These are phyloP conservation scores for Rachicladosporium sp. DNA, from an alignment of 2,329 filamentous ascomycete species.

Conservation along the genomic window DNA sequence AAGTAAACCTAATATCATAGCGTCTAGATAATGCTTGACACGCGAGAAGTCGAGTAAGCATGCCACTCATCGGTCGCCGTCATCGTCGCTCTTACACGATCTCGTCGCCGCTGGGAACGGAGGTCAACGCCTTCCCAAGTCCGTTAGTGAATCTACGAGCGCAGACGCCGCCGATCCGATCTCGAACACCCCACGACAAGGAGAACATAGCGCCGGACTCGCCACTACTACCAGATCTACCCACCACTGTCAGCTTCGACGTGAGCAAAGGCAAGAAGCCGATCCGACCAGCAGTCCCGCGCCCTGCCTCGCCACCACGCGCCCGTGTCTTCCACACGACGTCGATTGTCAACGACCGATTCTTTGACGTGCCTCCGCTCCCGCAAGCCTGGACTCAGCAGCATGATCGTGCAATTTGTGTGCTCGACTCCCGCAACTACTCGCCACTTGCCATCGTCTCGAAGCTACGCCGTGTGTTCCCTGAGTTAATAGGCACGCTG, in stretches of 20 bases:
- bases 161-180: slow-evolving; percentile 2
- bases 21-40: background rate
- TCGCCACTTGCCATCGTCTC: slow-evolving; percentile 15
- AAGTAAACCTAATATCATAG: background rate
- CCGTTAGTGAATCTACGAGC: slow-evolving; percentile 1
- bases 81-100: slow-evolving; percentile 6
- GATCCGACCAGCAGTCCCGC: background rate
- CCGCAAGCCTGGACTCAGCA: slow-evolving; percentile 17
- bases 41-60: background rate
- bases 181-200: slow-evolving; percentile 1
- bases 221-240: slow-evolving; percentile 3
- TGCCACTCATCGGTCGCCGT: slow-evolving; percentile 1
- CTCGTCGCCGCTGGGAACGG: slow-evolving; percentile 3
- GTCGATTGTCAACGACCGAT: slow-evolving; percentile 11
- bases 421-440: slow-evolving; percentile 21
- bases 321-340: slow-evolving; percentile 7
- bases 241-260: background rate
- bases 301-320: background rate
- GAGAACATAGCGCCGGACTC: slow-evolving; percentile 1
- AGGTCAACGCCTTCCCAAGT: slow-evolving; percentile 5
- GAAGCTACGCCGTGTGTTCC: slow-evolving; percentile 20
- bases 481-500: slow-evolving; percentile 16
- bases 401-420: slow-evolving; percentile 24
- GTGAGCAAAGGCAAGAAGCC: background rate
- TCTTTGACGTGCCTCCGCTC: slow-evolving; percentile 16